Conservation (phyloP, 2,329 filamentous ascomycete genomes). For the Neospermospora avenae region DNA sequence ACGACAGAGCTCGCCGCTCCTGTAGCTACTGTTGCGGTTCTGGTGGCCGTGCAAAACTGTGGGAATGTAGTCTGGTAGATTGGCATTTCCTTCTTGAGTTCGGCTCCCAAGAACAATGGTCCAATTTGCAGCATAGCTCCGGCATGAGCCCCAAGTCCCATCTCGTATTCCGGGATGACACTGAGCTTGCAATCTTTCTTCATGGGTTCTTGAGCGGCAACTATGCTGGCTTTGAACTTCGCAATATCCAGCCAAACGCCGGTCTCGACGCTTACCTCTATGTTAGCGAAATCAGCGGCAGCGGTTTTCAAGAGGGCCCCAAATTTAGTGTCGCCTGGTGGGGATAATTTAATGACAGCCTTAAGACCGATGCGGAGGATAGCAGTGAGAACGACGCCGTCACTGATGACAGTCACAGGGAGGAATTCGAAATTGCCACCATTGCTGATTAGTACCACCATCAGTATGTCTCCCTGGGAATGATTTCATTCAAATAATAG, state of each 20-base stretch:
- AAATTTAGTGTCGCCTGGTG: constrained; percentile 22
- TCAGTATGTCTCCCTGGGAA: background rate
- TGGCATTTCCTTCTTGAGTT: constrained; percentile 44
- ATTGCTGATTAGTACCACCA: constrained; percentile 36
- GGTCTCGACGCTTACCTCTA: constrained; percentile 34
- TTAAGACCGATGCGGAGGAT: constrained; percentile 46
- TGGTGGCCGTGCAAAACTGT: constrained; percentile 40
- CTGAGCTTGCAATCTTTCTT: constrained; percentile 42
- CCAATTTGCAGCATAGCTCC: constrained; percentile 48
- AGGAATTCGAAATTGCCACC: constrained; percentile 55
- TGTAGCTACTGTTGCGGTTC: constrained; percentile 19
- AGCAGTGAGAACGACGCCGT: constrained; percentile 44
- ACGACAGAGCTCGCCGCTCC: background rate
- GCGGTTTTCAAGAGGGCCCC: background rate
- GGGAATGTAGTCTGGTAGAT: constrained; percentile 52
- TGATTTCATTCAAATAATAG: background rate
- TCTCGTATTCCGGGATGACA: constrained; percentile 46
- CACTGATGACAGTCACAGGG: constrained; percentile 48
- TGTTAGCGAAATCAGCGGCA: background rate
- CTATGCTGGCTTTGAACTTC: constrained; percentile 52
- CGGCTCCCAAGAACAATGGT: constrained; percentile 48
- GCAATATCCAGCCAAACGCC: constrained; percentile 53
- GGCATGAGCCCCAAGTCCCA: constrained; percentile 52
- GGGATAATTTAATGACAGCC: constrained; percentile 41
- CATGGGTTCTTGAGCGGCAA: constrained; percentile 32